These are phyloP conservation scores for Tylopilus intermedius DNA, from an alignment of 768 basidiomycete species.

Conservation along the genomic window DNA sequence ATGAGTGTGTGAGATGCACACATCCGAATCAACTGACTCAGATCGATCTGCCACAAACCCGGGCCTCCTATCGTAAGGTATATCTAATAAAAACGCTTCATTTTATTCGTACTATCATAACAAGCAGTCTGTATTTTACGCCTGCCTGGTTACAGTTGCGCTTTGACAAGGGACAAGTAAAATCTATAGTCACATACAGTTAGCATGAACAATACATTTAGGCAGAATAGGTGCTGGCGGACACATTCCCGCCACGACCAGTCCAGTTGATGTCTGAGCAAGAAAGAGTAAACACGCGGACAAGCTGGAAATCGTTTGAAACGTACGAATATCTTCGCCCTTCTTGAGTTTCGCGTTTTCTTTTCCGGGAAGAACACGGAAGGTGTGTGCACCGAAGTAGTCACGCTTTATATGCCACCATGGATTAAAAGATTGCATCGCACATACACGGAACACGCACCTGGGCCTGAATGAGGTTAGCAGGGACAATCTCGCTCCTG, in stretches of 20 bases:
- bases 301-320: background rate
- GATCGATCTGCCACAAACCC: no score
- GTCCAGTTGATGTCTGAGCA: conserved; percentile 93
- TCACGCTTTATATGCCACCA: conserved; percentile 59
- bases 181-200: conserved; percentile 18
- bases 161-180: conserved; percentile 2
- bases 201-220: conserved; percentile 28
- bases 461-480: conserved; percentile 93
- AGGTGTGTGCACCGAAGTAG: conserved; percentile 99
- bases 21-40: no score
- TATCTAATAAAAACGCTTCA: background rate
- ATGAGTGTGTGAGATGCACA: background rate
- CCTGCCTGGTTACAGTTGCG: conserved; percentile 10
- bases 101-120: conserved; percentile 15
- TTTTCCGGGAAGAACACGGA: conserved; percentile 88
- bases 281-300: conserved; percentile 1
- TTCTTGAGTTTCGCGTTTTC: conserved; percentile 78
- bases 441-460: conserved; percentile 32
- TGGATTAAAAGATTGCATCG: background rate
- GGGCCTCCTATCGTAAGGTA: no score
- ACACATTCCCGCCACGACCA: conserved; percentile 92
- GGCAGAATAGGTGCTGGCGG: conserved; percentile 79
- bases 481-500: conserved; percentile 90
- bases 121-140: conserved; percentile 15
- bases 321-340: conserved; percentile 85